A percentile compares a stretch with the other conserved stretches of the same genome.
phyloP scores from a whole-genome alignment of 345 rosid species.

The Bruguiera parviflora region DNA sequence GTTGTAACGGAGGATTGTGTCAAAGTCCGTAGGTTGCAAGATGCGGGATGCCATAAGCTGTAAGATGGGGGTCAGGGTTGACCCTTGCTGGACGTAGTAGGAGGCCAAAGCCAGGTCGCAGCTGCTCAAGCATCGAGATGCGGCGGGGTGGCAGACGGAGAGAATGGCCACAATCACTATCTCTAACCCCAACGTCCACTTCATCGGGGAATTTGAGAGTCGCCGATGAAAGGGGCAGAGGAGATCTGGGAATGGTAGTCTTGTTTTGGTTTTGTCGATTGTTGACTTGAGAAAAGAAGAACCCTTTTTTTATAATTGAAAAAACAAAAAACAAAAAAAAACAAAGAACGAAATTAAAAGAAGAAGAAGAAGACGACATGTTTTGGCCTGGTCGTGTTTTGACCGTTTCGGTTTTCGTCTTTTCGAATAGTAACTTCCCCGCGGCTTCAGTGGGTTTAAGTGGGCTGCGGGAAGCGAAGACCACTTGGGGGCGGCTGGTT shows the following conservation, averaged over 20 bases:
- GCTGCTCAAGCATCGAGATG: conserved; percentile 14
- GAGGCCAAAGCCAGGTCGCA: conserved; percentile 59
- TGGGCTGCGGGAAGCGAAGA: too few relatives aligned
- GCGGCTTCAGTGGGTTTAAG: too few relatives aligned
- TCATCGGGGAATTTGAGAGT: conserved; percentile 7
- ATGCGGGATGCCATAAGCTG: conserved; percentile 19
- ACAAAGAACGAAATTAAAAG: neutral
- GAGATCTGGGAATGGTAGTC: neutral
- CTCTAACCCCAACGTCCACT: neutral
- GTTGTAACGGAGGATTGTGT: conserved; percentile 36
- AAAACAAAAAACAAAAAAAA: too few relatives aligned
- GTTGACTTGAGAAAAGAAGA: conserved; percentile 5
- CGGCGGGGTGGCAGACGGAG: conserved; percentile 2
- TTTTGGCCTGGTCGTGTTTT: neutral
- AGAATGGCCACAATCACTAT: neutral
- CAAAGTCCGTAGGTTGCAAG: neutral
- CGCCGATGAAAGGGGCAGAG: neutral
- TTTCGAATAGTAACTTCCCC: neutral
- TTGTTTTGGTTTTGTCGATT: neutral
- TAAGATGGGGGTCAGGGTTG: conserved; percentile 47
- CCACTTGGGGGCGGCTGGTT: too few relatives aligned
- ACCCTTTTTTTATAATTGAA: too few relatives aligned
- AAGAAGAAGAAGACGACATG: neutral
- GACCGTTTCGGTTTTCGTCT: too few relatives aligned
- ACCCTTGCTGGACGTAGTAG: conserved; percentile 44